Base-by-base conservation (phyloP, 2,329 filamentous ascomycete species). In the Paecilomyces dactylethromorphus region DNA sequence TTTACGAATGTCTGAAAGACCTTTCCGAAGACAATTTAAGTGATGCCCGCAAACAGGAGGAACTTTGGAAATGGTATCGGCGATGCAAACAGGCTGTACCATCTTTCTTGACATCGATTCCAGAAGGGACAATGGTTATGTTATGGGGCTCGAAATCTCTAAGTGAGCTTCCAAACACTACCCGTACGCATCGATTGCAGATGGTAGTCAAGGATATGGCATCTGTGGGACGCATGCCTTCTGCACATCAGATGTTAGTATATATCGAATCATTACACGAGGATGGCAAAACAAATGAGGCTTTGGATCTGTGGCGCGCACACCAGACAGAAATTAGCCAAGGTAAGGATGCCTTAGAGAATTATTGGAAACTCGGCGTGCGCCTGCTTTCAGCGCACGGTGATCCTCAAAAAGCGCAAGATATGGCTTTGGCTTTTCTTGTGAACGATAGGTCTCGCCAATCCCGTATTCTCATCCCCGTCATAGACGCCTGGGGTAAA, bases 261-360 rank as follows among this genome's bases (percentile, higher is more conserved):
- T 86, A 86, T 32, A 85, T 92, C 32, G 86, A 91, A 67, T 84
- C 87, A 58, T 77, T 89, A 49, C 87, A 89, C 63, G 77, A 86
- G 5, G 81, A 82, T 49, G 87, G 86, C 1, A 84, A 83, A 70
- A 78, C 82, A 58, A 75, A 77, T 4, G 80, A 83, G 63, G 88
- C 87, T 0, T 72, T 88, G 24, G 81, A 85, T 12, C 81, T 83
- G 53, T 90, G 88, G 86, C 84, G 83, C 68, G 79, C 82, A 55
- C 80, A 80, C 52, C 80, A 83, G 45, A 69, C 78, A 6, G 80
- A 78, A 0, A 74, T 89, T 13, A 84, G 83, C 3, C 64, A 71
- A 58, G 67, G 71, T 58, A 70, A 75, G 60, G 62, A 69, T 55
- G 68, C 79, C 49, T 59, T 72, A 24, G 69, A 76, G 62, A 64